Percentiles rank a stretch among this genome's conserved stretches.
Evolutionary conservation across 352 stramenopile genomes (phyloP).

Genomic region (Phytopythium sindhum): DNA sequence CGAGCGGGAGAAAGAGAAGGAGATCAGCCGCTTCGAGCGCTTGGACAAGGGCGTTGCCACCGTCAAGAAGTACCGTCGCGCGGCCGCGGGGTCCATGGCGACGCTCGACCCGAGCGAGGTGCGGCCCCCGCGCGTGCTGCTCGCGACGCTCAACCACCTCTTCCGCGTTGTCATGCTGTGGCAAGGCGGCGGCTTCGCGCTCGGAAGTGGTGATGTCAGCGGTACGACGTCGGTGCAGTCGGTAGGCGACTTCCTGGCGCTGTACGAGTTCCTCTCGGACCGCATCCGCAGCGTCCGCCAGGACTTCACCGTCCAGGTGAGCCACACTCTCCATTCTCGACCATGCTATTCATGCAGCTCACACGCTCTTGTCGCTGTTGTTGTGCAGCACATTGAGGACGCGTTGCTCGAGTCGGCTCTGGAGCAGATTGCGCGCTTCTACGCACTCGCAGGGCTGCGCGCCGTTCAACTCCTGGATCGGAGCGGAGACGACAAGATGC

Average conservation of each 20-base stretch:
- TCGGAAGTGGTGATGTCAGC: no score
- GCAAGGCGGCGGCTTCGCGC: conserved; percentile 29
- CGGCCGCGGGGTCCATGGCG: conserved; percentile 33
- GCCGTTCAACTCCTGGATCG: conserved; percentile 29
- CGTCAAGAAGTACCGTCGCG: conserved; percentile 56
- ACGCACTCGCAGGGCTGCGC: conserved; percentile 43
- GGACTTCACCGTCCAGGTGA: conserved; percentile 73
- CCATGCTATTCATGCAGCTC: no score
- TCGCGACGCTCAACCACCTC: conserved; percentile 39
- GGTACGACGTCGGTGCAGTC: background rate
- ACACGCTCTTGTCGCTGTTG: background rate
- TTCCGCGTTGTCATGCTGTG: conserved; percentile 35
- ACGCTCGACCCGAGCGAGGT: conserved; percentile 22
- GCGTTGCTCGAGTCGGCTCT: conserved; percentile 33
- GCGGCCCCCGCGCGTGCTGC: conserved; percentile 32
- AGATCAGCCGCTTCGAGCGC: conserved; percentile 54
- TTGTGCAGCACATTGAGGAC: conserved; percentile 33
- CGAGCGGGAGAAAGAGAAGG: conserved; percentile 26
- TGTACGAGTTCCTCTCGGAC: conserved; percentile 75
- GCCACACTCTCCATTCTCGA: no score
- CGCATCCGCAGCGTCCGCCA: conserved; percentile 68
- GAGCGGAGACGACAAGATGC: background rate
- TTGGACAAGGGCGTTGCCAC: conserved; percentile 14
- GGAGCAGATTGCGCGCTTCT: conserved; percentile 50
- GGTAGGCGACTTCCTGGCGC: conserved; percentile 40